Evolutionary conservation across 495 filamentous ascomycete species (phyloP).

Genomic region (Aspergillus olivimuriae): DNA sequence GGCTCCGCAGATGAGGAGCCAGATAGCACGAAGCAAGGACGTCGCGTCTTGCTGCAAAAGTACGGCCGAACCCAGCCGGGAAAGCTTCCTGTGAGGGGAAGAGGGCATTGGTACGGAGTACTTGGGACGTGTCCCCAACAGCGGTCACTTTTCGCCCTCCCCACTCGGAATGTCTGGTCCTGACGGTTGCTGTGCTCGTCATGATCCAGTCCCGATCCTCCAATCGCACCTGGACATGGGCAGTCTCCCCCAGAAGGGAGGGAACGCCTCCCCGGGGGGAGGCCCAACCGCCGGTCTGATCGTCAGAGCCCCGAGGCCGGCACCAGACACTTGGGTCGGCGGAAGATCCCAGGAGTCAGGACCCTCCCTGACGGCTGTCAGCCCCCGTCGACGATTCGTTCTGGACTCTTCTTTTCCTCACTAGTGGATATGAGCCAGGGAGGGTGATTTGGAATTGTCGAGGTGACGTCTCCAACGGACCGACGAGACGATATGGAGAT

Average conservation of each 20-base stretch:
- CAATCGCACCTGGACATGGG: background rate
- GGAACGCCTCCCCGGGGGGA: too few relatives aligned
- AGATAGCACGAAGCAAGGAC: conserved; percentile 40
- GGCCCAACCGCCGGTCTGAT: too few relatives aligned
- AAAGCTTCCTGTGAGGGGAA: conserved; percentile 24
- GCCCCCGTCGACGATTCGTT: conserved; percentile 11
- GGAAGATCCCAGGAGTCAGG: conserved; percentile 30
- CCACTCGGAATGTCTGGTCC: too few relatives aligned
- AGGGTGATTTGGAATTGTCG: conserved; percentile 12
- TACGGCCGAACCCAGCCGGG: conserved; percentile 4
- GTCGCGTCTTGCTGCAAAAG: conserved; percentile 3
- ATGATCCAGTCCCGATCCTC: too few relatives aligned
- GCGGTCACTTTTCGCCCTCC: too few relatives aligned
- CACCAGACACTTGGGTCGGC: conserved; percentile 28
- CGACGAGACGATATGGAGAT: background rate
- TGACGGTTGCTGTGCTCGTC: too few relatives aligned
- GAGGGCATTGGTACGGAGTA: too few relatives aligned
- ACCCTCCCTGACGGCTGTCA: conserved; percentile 33
- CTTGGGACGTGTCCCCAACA: too few relatives aligned
- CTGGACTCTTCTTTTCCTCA: conserved; percentile 14
- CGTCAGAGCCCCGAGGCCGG: conserved; percentile 20
- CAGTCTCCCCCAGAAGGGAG: too few relatives aligned
- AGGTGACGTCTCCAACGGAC: conserved; percentile 1
- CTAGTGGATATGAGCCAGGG: background rate
- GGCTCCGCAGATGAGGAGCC: conserved; percentile 12